Conservation (phyloP, 2,329 filamentous ascomycete species). For the Penicillium sp. region DNA sequence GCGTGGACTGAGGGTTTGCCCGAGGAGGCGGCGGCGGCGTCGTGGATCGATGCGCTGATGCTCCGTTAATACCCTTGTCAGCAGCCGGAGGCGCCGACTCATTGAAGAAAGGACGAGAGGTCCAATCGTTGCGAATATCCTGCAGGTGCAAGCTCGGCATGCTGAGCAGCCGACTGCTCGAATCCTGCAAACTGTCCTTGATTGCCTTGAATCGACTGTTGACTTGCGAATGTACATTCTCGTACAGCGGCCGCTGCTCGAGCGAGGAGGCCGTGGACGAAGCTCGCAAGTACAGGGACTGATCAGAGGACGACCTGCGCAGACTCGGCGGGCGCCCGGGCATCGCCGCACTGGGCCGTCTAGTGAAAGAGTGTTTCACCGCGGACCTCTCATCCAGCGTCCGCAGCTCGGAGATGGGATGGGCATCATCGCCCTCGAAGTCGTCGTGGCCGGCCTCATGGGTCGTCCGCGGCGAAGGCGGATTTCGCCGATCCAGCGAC, state of each 20-base stretch:
- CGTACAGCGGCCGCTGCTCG: constrained; percentile 78
- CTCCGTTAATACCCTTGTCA: constrained; percentile 13
- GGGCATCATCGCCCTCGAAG: constrained; percentile 27
- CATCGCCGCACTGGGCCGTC: constrained; percentile 27
- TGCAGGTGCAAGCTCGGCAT: constrained; percentile 46
- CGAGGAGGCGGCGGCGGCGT: constrained; percentile 20
- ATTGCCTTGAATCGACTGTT: constrained; percentile 89
- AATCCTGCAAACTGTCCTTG: constrained; percentile 80
- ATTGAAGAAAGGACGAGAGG: constrained; percentile 31
- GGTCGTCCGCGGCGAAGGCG: constrained; percentile 5
- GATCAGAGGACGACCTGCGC: constrained; percentile 67
- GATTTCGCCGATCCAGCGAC: constrained; percentile 19
- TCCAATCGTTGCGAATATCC: constrained; percentile 38
- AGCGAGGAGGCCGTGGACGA: constrained; percentile 77
- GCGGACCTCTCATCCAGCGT: constrained; percentile 27
- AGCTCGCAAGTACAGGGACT: constrained; percentile 69
- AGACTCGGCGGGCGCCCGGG: constrained; percentile 39
- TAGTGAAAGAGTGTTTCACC: constrained; percentile 34
- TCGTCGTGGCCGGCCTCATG: constrained; percentile 18
- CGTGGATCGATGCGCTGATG: constrained; percentile 4
- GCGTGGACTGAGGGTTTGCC: constrained; percentile 30
- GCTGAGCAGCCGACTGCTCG: constrained; percentile 64
- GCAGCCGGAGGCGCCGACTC: constrained; percentile 21
- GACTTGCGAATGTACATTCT: constrained; percentile 76
- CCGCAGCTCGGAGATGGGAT: constrained; percentile 32